Conservation (phyloP, 106 monocot genomes). For the Phalaenopsis equestris region DNA sequence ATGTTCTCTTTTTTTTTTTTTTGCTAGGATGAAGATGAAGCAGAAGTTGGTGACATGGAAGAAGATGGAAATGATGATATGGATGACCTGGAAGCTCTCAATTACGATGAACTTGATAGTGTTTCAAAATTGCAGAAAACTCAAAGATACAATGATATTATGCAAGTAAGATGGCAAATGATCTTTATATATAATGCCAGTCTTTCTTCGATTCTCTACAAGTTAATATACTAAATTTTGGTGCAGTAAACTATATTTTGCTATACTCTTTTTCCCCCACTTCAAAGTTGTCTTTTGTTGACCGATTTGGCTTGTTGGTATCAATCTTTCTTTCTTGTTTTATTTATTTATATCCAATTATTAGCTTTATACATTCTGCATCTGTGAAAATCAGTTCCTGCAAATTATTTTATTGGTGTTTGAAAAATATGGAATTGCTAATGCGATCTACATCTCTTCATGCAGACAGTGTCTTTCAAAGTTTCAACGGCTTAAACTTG, state of each 20-base stretch:
- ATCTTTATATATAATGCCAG: background rate
- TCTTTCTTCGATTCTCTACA: background rate
- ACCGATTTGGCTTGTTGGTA: background rate
- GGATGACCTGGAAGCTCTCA: conserved; percentile 81
- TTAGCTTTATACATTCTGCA: background rate
- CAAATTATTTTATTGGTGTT: background rate
- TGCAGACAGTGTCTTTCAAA: background rate
- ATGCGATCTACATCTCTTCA: background rate
- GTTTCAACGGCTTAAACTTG: background rate
- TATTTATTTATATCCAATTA: background rate
- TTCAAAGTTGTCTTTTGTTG: background rate
- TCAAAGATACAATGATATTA: conserved; percentile 83
- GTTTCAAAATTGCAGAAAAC: conserved; percentile 94
- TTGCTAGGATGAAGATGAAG: conserved; percentile 57
- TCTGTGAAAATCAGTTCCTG: background rate
- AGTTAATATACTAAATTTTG: background rate
- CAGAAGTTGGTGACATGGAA: conserved; percentile 59
- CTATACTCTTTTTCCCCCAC: background rate
- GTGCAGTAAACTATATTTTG: background rate
- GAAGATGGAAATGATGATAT: conserved; percentile 70
- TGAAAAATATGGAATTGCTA: background rate
- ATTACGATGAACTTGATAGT: conserved; percentile 90
- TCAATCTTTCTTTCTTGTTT: background rate
- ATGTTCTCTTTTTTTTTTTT: background rate
- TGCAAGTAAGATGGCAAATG: conserved; percentile 47